phyloP scores from a whole-genome alignment of 768 basidiomycete species.

The Aureoboletus auriporus region DNA sequence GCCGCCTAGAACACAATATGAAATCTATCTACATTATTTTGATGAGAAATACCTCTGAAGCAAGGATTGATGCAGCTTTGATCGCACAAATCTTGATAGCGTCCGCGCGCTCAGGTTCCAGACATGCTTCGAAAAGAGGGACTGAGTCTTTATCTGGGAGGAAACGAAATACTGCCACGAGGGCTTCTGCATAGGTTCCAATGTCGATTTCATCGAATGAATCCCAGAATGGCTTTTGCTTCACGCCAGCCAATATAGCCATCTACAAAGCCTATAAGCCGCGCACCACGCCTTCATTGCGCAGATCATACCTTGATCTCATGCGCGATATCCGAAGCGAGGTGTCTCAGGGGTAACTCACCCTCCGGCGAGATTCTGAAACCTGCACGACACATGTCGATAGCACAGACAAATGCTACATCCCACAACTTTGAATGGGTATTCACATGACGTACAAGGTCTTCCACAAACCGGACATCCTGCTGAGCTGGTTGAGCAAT shows the following conservation, averaged over 20 bases:
- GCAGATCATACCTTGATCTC: slow-evolving; percentile 62
- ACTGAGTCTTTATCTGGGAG: slow-evolving; percentile 58
- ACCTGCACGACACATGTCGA: slow-evolving; percentile 71
- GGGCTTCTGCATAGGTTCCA: slow-evolving; percentile 68
- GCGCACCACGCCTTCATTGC: slow-evolving; percentile 16
- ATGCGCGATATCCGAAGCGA: slow-evolving; percentile 71
- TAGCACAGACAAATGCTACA: slow-evolving; percentile 63
- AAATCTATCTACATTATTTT: slow-evolving; percentile 1
- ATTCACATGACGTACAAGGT: slow-evolving; percentile 54
- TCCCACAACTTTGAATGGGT: slow-evolving; percentile 58
- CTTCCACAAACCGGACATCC: slow-evolving; percentile 56
- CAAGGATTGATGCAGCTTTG: slow-evolving; percentile 65
- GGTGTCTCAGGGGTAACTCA: slow-evolving; percentile 58
- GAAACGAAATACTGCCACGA: slow-evolving; percentile 71
- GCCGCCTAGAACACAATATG: slow-evolving; percentile 37
- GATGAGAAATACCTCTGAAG: slow-evolving; percentile 51
- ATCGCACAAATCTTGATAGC: slow-evolving; percentile 77
- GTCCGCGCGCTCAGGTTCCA: slow-evolving; percentile 76
- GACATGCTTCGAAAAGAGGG: slow-evolving; percentile 56
- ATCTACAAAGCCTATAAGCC: slow-evolving; percentile 13
- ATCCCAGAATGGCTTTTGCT: slow-evolving; percentile 70
- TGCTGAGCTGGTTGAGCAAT: slow-evolving; percentile 23
- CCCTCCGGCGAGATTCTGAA: slow-evolving; percentile 53
- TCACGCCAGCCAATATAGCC: slow-evolving; percentile 24
- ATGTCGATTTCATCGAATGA: slow-evolving; percentile 66